Evolutionary conservation across 768 basidiomycete species (phyloP), one percentile per base, ranked within the genome.

Genomic region (Mycena epipterygia): DNA sequence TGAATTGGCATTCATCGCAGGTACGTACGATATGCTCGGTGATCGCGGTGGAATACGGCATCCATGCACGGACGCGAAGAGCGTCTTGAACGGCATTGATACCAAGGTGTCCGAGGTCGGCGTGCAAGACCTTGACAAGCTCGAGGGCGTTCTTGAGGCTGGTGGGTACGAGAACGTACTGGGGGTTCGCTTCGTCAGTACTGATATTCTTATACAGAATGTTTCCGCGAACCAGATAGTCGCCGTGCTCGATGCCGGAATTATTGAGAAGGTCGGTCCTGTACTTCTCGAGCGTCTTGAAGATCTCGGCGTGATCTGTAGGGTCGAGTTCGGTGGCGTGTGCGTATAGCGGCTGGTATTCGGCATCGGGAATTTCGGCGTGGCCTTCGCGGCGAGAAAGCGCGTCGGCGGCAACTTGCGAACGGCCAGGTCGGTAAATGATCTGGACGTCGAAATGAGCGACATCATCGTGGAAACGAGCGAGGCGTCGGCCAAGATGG

Each of bases 381-480:
- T 68, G 70, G 3, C 76, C 72, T 23, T 41, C 67, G 9, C 70
- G 72, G 12, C 74, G 66, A 11, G 74, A 75, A 19, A 75, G 68
- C 13, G 73, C 71, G 48, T 76, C 71, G 16, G 76, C 74, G 16
- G 76, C 70, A 23, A 72, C 19, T 64, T 72, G 71, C 17, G 55
- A 46, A 23, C 60, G 48, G 19, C 74, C 70, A 23, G 73, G 73
- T 3, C 68, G 69, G 39, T 73, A 75, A 21, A 75, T 35, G 39
- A 67, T 77, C 69, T 63, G 71, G 25, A 64, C 52, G 33, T 73
- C 42, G 25, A 73, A 73, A 32, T 72, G 67, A 59, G 67, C n/a
- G n/a, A n/a, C n/a, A n/a, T 75, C 58, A 66, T 77, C 76, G 48
- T 58, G 49, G 55, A 77, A 77, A 25, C 73, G 70, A 35, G 74